Conservation (phyloP, 306 rosid species). For the Rubus idaeus region DNA sequence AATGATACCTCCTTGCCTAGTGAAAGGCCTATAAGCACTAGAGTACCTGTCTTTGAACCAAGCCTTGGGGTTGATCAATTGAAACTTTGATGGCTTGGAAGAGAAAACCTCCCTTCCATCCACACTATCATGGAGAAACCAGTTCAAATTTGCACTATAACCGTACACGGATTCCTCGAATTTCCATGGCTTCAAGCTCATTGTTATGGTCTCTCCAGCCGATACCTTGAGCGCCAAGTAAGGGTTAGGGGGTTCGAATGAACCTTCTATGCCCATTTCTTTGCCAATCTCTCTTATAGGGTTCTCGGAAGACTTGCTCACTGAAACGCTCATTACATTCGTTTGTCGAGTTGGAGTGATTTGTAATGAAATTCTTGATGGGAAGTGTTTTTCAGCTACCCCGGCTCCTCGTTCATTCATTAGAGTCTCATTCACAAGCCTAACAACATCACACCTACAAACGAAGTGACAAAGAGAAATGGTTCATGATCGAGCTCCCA, state of each 20-base stretch:
- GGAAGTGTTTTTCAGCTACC: conserved; percentile 71
- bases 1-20: conserved; percentile 80
- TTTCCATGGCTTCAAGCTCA: conserved; percentile 83
- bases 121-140: conserved; percentile 78
- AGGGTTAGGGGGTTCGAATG: conserved; percentile 62
- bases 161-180: conserved; percentile 80
- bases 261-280: conserved; percentile 69
- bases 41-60: conserved; percentile 84
- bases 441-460: conserved; percentile 60
- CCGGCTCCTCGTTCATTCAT: conserved; percentile 74
- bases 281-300: conserved; percentile 58
- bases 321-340: conserved; percentile 65
- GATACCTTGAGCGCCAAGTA: conserved; percentile 56
- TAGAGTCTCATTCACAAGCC: conserved; percentile 65
- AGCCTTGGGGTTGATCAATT: conserved; percentile 66
- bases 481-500: background rate
- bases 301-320: conserved; percentile 81
- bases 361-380: conserved; percentile 74
- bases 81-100: conserved; percentile 66
- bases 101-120: conserved; percentile 80
- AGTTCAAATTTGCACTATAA: conserved; percentile 68
- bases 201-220: conserved; percentile 58
- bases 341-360: conserved; percentile 70
- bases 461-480: background rate
- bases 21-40: conserved; percentile 79